Conservation (phyloP, 129 eudicot species). For the Arctium lappa region DNA sequence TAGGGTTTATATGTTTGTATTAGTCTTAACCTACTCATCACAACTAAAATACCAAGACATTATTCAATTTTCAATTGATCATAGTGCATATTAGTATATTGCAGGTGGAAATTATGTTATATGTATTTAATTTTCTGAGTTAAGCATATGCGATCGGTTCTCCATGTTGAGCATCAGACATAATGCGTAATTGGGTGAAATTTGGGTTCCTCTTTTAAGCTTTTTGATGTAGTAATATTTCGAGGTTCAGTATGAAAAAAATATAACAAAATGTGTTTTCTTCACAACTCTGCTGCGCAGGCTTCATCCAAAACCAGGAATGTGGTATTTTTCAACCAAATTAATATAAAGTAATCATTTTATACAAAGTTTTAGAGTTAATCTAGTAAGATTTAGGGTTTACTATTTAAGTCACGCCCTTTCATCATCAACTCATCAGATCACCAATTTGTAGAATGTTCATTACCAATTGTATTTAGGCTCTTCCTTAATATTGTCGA, state of each 20-base stretch:
- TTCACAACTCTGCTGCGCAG: not conserved
- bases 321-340: not conserved
- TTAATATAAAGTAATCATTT: not conserved
- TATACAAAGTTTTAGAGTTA: not conserved
- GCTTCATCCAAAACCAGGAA: not conserved
- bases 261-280: not conserved
- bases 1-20: not conserved
- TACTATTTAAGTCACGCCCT: not conserved
- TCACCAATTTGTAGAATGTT: not conserved
- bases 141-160: not conserved
- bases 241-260: not conserved
- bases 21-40: not conserved
- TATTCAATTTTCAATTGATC: not conserved
- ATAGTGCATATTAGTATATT: not conserved
- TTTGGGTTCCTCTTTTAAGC: not conserved
- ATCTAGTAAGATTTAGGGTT: too few relatives aligned
- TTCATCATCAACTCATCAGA: not conserved
- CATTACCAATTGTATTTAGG: not conserved
- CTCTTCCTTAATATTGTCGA: not conserved
- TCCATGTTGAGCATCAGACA: not conserved
- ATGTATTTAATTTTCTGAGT: not conserved
- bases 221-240: not conserved
- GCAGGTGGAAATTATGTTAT: not conserved
- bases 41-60: not conserved
- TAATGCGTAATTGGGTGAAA: not conserved